A percentile compares a stretch with the other conserved stretches of the same genome.
Evolutionary conservation across 2,329 filamentous ascomycete species (phyloP).

Genomic region (Curvularia hawaiiensis): DNA sequence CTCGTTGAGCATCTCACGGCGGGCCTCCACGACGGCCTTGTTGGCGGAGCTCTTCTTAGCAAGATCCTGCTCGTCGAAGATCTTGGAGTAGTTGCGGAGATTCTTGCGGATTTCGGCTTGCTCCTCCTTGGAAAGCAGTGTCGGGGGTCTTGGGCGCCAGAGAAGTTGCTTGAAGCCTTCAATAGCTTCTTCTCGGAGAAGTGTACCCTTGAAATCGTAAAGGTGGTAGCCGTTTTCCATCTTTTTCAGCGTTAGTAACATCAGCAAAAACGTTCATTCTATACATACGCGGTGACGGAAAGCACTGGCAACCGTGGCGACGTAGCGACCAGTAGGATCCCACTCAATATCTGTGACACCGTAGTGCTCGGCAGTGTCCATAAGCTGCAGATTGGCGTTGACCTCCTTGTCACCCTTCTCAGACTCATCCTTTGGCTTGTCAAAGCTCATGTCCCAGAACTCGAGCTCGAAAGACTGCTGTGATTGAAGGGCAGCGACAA

Average conservation of each 20-base stretch:
- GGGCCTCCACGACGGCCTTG: slow-evolving; percentile 87
- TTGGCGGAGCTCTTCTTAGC: slow-evolving; percentile 94
- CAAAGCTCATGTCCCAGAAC: slow-evolving; percentile 97
- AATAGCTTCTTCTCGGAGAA: slow-evolving; percentile 85
- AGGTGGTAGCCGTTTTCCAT: slow-evolving; percentile 99
- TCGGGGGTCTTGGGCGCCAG: slow-evolving; percentile 90
- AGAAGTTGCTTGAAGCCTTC: slow-evolving; percentile 98
- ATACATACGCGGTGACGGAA: slow-evolving; percentile 91
- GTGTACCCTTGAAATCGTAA: slow-evolving; percentile 93
- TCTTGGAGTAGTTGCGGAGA: slow-evolving; percentile 91
- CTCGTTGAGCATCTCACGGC: slow-evolving; percentile 81
- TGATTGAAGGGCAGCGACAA: slow-evolving; percentile 90
- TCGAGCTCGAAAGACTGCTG: slow-evolving; percentile 94
- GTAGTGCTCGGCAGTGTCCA: slow-evolving; percentile 94
- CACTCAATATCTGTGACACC: slow-evolving; percentile 97
- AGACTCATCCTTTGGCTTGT: slow-evolving; percentile 77
- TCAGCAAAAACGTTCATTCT: slow-evolving; percentile 39
- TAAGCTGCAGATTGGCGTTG: slow-evolving; percentile 90
- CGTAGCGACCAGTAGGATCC: slow-evolving; percentile 95
- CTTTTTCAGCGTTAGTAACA: slow-evolving; percentile 53
- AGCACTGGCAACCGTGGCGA: slow-evolving; percentile 88
- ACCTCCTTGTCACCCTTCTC: slow-evolving; percentile 91
- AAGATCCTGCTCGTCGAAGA: slow-evolving; percentile 94
- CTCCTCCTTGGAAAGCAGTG: slow-evolving; percentile 94
- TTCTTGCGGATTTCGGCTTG: slow-evolving; percentile 99